Evolutionary conservation across 2,329 filamentous ascomycete species (phyloP).

Genomic region (Monosporascus sp.): DNA sequence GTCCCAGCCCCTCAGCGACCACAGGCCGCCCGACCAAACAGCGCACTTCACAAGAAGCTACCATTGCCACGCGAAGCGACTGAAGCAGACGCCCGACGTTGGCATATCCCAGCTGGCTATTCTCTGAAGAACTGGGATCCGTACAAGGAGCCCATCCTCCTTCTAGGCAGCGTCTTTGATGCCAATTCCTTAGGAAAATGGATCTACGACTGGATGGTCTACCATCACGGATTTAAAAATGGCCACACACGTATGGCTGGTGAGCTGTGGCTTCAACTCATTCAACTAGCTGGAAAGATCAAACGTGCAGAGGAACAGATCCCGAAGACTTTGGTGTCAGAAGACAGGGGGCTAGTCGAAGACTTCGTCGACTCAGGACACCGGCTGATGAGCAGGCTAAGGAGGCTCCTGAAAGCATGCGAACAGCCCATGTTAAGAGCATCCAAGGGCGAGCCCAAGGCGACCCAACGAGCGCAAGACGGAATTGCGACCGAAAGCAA

Average conservation of each 20-base stretch:
- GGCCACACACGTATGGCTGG: conserved; percentile 88
- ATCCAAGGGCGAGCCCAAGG: conserved; percentile 67
- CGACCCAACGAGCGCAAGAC: too few relatives aligned
- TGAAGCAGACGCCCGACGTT: conserved; percentile 54
- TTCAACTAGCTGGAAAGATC: conserved; percentile 89
- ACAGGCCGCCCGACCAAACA: conserved; percentile 49
- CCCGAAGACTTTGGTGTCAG: conserved; percentile 62
- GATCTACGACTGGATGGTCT: conserved; percentile 99
- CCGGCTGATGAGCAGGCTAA: conserved; percentile 78
- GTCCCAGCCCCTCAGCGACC: conserved; percentile 32
- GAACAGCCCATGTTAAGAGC: conserved; percentile 94
- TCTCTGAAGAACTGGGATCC: conserved; percentile 99
- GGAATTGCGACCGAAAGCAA: too few relatives aligned
- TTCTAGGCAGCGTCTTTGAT: conserved; percentile 93
- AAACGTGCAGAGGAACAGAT: conserved; percentile 82
- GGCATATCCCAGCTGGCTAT: conserved; percentile 82
- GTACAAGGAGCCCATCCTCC: conserved; percentile 84
- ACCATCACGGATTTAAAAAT: conserved; percentile 73
- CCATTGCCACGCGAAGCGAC: conserved; percentile 42
- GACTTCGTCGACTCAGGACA: conserved; percentile 90
- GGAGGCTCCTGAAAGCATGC: conserved; percentile 81
- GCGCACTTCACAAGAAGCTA: conserved; percentile 36
- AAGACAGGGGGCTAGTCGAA: conserved; percentile 75
- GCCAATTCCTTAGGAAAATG: conserved; percentile 97
- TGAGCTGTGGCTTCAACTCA: conserved; percentile 90